Conservation (phyloP, 371 early-diverging fungal species). For the Racocetra persica region DNA sequence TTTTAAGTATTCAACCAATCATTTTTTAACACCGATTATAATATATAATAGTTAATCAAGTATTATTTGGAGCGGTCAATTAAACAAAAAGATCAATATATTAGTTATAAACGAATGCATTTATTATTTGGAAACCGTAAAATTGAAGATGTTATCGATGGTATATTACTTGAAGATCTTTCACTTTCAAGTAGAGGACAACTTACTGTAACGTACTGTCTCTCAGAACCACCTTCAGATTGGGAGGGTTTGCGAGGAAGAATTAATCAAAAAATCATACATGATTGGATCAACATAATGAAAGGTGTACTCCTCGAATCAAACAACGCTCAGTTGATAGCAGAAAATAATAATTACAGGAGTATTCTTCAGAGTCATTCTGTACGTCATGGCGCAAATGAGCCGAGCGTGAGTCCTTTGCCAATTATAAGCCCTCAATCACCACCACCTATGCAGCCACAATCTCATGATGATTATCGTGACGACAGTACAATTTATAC, state of each 20-base stretch:
- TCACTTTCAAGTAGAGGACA: not conserved
- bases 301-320: not conserved
- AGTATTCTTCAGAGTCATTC: not conserved
- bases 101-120: not conserved
- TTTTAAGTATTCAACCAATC: no score
- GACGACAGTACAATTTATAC: no score
- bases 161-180: slow-evolving; percentile 19
- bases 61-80: slow-evolving; percentile 1
- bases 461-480: no score
- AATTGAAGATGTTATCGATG: slow-evolving; percentile 28
- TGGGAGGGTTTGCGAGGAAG: slow-evolving; percentile 4
- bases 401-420: not conserved
- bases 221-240: slow-evolving; percentile 1
- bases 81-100: not conserved
- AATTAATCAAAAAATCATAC: not conserved
- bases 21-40: no score
- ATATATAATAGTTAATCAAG: no score
- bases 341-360: no score
- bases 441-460: no score
- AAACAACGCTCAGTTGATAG: not conserved
- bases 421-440: not conserved
- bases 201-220: slow-evolving; percentile 2
- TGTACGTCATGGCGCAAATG: not conserved
- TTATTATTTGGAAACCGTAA: slow-evolving; percentile 15
- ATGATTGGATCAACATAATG: not conserved